Conservation (phyloP, 345 rosid species). For the sweet orange (Citrus sinensis) region DVS_A1.0 CM039164.1:28382501-28383000, state of each 20-base stretch:
- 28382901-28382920: neutral
- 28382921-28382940: neutral
- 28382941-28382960: neutral
- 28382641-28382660: no score
- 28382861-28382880: conserved; percentile 11
- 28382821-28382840: neutral
- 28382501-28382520: no score
- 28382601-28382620: no score
- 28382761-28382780: neutral
- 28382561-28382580: neutral
- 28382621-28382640: no score
- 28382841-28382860: conserved; percentile 5
- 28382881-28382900: neutral
- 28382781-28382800: neutral
- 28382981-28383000: conserved; percentile 26
- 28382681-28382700: neutral
- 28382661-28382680: neutral
- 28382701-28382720: no score
- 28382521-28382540: neutral
- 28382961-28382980: conserved; percentile 33
- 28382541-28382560: neutral
- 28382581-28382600: no score
- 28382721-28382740: neutral
- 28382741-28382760: neutral
- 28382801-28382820: neutral